Conservation (phyloP, 2,329 filamentous ascomycete genomes). For the Talaromyces amestolkiae region DNA sequence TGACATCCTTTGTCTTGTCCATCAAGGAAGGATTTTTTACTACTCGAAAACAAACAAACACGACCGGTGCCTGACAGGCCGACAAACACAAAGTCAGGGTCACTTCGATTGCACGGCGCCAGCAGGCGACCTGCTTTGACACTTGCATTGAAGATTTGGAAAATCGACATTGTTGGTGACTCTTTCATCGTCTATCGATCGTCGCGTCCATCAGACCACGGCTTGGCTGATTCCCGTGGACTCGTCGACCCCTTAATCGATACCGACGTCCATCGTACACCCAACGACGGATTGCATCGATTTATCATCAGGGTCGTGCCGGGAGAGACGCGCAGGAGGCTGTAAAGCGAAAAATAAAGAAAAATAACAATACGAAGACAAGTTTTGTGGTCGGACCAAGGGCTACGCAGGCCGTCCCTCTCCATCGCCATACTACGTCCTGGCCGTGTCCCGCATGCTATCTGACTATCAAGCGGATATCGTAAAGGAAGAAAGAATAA, state of each 20-base stretch:
- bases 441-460: not conserved
- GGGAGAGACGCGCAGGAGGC: constrained; percentile 15
- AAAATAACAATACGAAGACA: not conserved
- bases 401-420: constrained; percentile 42
- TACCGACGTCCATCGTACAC: not conserved
- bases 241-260: not conserved
- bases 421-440: constrained; percentile 15
- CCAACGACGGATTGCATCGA: not conserved
- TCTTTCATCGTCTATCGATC: not conserved
- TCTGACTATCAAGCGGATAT: not conserved
- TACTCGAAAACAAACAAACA: constrained; percentile 4
- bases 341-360: not conserved
- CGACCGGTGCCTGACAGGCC: not conserved
- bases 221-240: not conserved
- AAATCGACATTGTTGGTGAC: not conserved
- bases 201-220: constrained; percentile 19
- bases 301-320: not conserved
- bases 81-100: constrained; percentile 11
- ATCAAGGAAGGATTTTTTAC: constrained; percentile 1
- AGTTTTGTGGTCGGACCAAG: constrained; percentile 24
- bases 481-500: not conserved
- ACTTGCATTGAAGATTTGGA: not conserved
- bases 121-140: constrained; percentile 14
- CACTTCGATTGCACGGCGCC: constrained; percentile 14
- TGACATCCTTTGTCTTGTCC: constrained; percentile 6